Evolutionary conservation across 2,329 filamentous ascomycete genomes (phyloP).

Genomic region (Calonectria pteridis): DNA sequence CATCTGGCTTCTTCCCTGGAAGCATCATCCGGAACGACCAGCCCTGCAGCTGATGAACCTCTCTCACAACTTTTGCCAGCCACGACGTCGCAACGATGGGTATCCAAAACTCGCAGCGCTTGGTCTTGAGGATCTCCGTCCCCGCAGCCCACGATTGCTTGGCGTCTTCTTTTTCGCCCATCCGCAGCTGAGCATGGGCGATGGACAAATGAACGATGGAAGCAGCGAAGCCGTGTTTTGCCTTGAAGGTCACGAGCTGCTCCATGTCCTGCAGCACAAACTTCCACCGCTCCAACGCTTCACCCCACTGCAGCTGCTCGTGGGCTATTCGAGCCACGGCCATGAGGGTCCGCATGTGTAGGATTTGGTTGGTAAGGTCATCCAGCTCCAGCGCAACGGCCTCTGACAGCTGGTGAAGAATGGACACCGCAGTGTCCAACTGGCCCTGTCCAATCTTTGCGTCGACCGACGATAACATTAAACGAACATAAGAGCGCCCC

Average conservation of each 20-base stretch:
- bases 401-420: conserved; percentile 28
- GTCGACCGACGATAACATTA: conserved; percentile 43
- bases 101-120: conserved; percentile 48
- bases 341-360: conserved; percentile 47
- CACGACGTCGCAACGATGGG: conserved; percentile 47
- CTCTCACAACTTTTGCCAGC: conserved; percentile 43
- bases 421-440: conserved; percentile 21
- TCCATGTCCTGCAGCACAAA: conserved; percentile 34
- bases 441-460: conserved; percentile 38
- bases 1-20: conserved; percentile 44
- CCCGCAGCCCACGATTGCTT: conserved; percentile 42
- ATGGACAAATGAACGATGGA: conserved; percentile 46
- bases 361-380: conserved; percentile 48
- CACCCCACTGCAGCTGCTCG: conserved; percentile 12
- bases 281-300: conserved; percentile 42
- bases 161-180: conserved; percentile 32
- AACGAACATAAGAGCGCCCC: conserved; percentile 39
- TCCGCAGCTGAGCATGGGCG: conserved; percentile 43
- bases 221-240: conserved; percentile 37
- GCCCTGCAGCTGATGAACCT: conserved; percentile 40
- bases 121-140: conserved; percentile 37
- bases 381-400: conserved; percentile 41
- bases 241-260: conserved; percentile 36
- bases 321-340: conserved; percentile 43
- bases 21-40: conserved; percentile 50